Evolutionary conservation across 192 early-diverging fungal species (phyloP), one percentile per base, ranked within the genome.

Genomic region (Backusella luteola): DNA sequence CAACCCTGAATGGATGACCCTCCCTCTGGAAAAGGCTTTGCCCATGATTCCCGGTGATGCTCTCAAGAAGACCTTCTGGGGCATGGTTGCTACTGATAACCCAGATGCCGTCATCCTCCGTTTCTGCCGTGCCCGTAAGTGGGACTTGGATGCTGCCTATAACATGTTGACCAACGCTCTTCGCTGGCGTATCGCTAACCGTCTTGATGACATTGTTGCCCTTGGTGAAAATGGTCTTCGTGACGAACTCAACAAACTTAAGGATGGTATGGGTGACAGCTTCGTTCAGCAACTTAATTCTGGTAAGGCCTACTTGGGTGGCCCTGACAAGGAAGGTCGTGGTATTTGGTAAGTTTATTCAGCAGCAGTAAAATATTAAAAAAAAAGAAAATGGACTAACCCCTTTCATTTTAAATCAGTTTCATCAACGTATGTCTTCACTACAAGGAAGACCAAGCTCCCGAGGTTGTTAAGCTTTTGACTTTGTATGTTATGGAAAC

Each of bases 121-220:
- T 23, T 96, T 94, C 80, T 81, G 96, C 63, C 88, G 96, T 35
- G 96, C 96, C 19, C 88, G 96, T 67, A 97, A 97, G 76, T 98
- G 95, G 94, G 88, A 95, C 67, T 85, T 93, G 4, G 80, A 90
- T 42, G 91, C 90, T 52, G 93, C 95, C 0, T 80, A 92, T 4
- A 83, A 76, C 8, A 96, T 96, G 96, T 69, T 92, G 14, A 68
- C 91, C 34, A 80, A 87, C 32, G 85, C 90, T 14, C 79, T 97
- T 74, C 85, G 88, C 44, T 98, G 96, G 96, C 82, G 94, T 35
- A 41, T 90, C 9, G 87, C 89, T 56, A 76, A 79, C 73, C 80
- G 80, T 34, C 78, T 86, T 3, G 85, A 86, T 38, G 87, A 88
- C 14, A 78, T 88, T 23, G 71, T 85, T 15, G 63, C 73, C 39